These are phyloP conservation scores for Gaeumannomyces sp. DNA, from an alignment of 2,329 filamentous ascomycete genomes.

Conservation along the genomic window DNA sequence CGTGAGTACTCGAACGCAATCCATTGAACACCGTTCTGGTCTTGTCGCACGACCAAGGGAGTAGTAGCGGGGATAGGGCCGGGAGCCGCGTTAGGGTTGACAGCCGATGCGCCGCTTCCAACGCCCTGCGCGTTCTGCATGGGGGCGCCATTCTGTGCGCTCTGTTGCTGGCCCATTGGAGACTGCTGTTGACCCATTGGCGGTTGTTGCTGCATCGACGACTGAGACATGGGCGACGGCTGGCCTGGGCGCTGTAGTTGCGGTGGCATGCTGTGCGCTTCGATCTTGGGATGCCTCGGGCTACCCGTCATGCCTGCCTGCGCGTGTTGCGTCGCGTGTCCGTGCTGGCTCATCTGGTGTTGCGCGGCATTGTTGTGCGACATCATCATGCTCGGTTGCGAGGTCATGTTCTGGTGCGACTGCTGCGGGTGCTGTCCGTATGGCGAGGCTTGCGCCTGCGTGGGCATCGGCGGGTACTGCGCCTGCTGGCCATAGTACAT, in stretches of 20 bases:
- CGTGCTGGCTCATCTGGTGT: slow-evolving; percentile 53
- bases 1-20: slow-evolving; percentile 98
- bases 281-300: slow-evolving; percentile 56
- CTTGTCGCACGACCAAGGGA: slow-evolving; percentile 86
- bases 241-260: slow-evolving; percentile 54
- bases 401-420: slow-evolving; percentile 53
- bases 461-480: slow-evolving; percentile 60
- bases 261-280: slow-evolving; percentile 49
- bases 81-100: slow-evolving; percentile 86
- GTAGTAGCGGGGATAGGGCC: slow-evolving; percentile 96
- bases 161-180: slow-evolving; percentile 16
- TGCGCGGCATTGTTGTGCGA: slow-evolving; percentile 48
- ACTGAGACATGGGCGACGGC: slow-evolving; percentile 36
- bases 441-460: slow-evolving; percentile 53
- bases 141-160: slow-evolving; percentile 33
- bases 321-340: slow-evolving; percentile 50
- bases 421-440: slow-evolving; percentile 55
- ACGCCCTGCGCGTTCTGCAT: slow-evolving; percentile 40
- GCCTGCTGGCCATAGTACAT: slow-evolving; percentile 69
- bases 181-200: slow-evolving; percentile 24
- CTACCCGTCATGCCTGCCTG: slow-evolving; percentile 53
- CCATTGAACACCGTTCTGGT: slow-evolving; percentile 96
- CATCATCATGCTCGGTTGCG: slow-evolving; percentile 62
- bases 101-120: slow-evolving; percentile 35
- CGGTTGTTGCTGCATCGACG: slow-evolving; percentile 11